Evolutionary conservation across 164 flowering plant genomes (phyloP), one percentile per base, ranked within the genome.

Genomic region (Magnolia sinica): DNA sequence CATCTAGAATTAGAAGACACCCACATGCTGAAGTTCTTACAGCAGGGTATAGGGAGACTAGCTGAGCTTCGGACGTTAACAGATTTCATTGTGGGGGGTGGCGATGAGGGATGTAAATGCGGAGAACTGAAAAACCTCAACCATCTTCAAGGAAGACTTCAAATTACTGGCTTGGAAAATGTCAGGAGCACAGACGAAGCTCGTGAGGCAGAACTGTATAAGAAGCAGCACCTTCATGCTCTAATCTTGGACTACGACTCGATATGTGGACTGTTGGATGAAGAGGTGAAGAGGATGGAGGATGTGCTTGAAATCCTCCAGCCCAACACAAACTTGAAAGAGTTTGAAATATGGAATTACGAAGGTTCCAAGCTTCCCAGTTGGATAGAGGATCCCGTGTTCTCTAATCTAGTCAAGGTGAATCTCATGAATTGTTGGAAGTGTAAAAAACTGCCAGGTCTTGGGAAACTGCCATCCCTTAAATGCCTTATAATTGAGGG

Each of bases 111-210:
- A 8, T 63, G 63, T n/a, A 24, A 73, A 7, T 74, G 84, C 6
- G 50, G 50, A 23, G 83, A 83, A 68, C 50, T 86, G 68, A 73
- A 67, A 58, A 7, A 70, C 1, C 45, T 87, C 22, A 10, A 5
- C 0, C 6, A 78, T 64, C 82, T 87, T 1, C 61, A 64, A 3
- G 85, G 80, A 8, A 1, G 27, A 13, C 74, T 87, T 5, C 0
- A 2, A 4, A 87, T 87, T 37, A 27, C 58, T 29, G 58, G 67
- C 10, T 63, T 87, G 37, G 76, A 82, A 11, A 77, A 78, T 71
- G 75, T 79, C 10, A 24, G 2, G 0, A 45, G 69, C 27, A 37
- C 16, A 19, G 19, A 27, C 8, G 79, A 73, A 71, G 85, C 83
- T 3, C 0, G 9, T 7, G 66, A 66, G 4, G 83, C 85, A 7